Percentiles rank a stretch among this genome's conserved stretches.
phyloP scores from a whole-genome alignment of 768 basidiomycete genomes.

The Leccinum truebloodii region DNA sequence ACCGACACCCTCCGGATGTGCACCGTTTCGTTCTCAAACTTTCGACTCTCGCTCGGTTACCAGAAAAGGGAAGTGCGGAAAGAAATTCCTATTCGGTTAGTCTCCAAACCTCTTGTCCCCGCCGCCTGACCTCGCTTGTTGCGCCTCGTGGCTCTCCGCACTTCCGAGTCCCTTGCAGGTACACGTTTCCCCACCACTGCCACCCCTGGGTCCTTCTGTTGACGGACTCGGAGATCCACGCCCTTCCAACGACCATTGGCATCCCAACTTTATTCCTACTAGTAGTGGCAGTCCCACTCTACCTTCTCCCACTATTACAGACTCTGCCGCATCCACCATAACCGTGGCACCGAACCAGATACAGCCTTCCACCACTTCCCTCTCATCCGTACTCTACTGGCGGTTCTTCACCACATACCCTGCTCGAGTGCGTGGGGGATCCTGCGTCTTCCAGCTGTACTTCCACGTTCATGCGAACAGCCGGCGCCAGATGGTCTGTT shows the following conservation, averaged over 20 bases:
- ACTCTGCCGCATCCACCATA: constrained; percentile 12
- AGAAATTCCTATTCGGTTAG: too few relatives aligned
- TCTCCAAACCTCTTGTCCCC: too few relatives aligned
- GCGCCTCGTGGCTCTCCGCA: constrained; percentile 43
- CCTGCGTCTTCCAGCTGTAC: constrained; percentile 5
- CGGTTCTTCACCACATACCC: constrained; percentile 16
- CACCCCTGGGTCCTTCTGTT: constrained; percentile 24
- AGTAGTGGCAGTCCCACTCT: constrained; percentile 2
- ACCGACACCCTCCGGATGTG: too few relatives aligned
- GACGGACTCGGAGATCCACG: constrained; percentile 14
- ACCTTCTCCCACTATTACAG: constrained; percentile 6
- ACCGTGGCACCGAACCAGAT: constrained; percentile 10
- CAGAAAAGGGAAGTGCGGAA: too few relatives aligned
- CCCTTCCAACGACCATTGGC: constrained; percentile 21
- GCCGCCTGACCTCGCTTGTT: too few relatives aligned
- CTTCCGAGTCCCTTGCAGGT: constrained; percentile 30
- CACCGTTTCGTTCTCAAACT: too few relatives aligned
- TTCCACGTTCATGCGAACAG: constrained; percentile 24
- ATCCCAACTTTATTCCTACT: constrained; percentile 19
- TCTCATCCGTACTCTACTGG: constrained; percentile 5
- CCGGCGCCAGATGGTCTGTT: constrained; percentile 10
- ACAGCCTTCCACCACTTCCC: too few relatives aligned
- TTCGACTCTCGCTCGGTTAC: too few relatives aligned
- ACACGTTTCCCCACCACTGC: constrained; percentile 30
- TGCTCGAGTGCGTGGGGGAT: constrained; percentile 20